Conservation (phyloP, 1,284 basidiomycete species). For the Moniliella sp. region DNA sequence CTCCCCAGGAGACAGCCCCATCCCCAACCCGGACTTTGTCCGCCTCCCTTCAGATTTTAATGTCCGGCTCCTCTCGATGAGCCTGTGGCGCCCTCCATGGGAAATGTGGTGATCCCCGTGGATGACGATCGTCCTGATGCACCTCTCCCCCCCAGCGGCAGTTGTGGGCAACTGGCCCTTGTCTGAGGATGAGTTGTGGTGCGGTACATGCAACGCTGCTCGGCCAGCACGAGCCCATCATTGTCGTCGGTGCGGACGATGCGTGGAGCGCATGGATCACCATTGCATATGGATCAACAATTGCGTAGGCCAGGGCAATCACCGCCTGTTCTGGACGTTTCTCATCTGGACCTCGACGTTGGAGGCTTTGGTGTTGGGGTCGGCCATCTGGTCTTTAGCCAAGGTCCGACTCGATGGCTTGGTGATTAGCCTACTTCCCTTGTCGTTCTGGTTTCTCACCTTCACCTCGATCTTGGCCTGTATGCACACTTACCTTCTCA, state of each 20-base stretch:
- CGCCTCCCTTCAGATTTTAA: too few species aligned
- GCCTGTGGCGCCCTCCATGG: too few species aligned
- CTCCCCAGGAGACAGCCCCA: too few species aligned
- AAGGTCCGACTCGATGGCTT: constrained; percentile 42
- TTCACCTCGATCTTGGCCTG: constrained; percentile 46
- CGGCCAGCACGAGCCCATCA: constrained; percentile 54
- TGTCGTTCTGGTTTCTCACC: constrained; percentile 45
- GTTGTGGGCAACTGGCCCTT: too few species aligned
- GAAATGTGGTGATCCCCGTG: too few species aligned
- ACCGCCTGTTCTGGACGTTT: constrained; percentile 59
- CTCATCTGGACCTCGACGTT: constrained; percentile 43
- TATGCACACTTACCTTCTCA: constrained; percentile 47
- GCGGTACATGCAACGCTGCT: too few species aligned
- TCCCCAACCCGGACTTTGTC: too few species aligned
- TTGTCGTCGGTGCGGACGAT: constrained; percentile 51
- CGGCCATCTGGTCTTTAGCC: constrained; percentile 32
- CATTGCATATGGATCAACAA: constrained; percentile 51
- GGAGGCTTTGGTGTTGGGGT: constrained; percentile 44
- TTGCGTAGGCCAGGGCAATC: constrained; percentile 58
- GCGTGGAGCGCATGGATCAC: constrained; percentile 53
- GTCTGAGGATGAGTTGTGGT: too few species aligned
- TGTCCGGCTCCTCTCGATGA: too few species aligned
- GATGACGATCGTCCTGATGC: too few species aligned
- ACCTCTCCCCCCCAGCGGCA: too few species aligned
- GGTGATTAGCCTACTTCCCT: constrained; percentile 45